Conservation (phyloP, 2,329 filamentous ascomycete species). For the Incumbomyces delicatus region DNA sequence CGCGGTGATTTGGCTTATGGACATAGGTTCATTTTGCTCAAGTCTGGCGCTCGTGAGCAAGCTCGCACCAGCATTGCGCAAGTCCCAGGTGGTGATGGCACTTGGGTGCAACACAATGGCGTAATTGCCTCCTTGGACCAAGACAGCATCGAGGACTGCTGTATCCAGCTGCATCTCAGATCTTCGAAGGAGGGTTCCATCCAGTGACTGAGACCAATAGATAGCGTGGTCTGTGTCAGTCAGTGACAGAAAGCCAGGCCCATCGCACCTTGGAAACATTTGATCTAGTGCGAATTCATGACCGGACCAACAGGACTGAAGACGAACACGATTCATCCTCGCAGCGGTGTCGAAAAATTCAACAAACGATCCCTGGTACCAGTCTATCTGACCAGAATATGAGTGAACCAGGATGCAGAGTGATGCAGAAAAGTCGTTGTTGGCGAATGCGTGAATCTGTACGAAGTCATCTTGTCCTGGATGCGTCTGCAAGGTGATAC, state of each 20-base stretch:
- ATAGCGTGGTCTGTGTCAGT: slow-evolving; percentile 70
- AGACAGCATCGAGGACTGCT: neutral
- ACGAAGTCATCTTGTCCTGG: slow-evolving; percentile 43
- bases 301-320: slow-evolving; percentile 67
- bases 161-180: neutral
- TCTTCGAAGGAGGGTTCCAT: slow-evolving; percentile 22
- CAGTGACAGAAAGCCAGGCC: slow-evolving; percentile 68
- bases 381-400: slow-evolving; percentile 74
- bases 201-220: slow-evolving; percentile 64
- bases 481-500: slow-evolving; percentile 21
- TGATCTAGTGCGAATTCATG: slow-evolving; percentile 74
- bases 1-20: neutral
- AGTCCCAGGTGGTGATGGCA: neutral
- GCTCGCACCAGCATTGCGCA: neutral
- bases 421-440: slow-evolving; percentile 48
- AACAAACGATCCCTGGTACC: slow-evolving; percentile 69
- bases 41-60: neutral
- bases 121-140: neutral
- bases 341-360: slow-evolving; percentile 64
- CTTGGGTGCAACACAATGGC: neutral
- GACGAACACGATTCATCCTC: slow-evolving; percentile 48
- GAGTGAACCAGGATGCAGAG: slow-evolving; percentile 70
- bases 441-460: slow-evolving; percentile 65
- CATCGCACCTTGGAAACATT: slow-evolving; percentile 53
- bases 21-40: neutral